Evolutionary conservation across 352 stramenopile species (phyloP).

Genomic region (Pythium biforme): DNA sequence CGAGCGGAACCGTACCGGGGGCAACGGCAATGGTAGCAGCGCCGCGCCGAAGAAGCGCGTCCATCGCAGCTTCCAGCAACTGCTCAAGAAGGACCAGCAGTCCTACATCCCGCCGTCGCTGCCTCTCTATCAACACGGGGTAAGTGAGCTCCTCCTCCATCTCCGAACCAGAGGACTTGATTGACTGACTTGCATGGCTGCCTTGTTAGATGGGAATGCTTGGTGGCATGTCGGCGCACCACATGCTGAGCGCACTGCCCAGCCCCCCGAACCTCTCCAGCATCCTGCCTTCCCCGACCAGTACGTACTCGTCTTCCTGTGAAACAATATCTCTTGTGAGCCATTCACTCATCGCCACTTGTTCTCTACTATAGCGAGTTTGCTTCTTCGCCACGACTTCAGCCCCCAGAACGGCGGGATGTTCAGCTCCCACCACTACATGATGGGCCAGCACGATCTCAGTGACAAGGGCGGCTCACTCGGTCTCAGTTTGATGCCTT

Average conservation of each 20-base stretch:
- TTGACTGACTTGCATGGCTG: not conserved
- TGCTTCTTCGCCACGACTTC: slow-evolving; percentile 72
- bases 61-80: slow-evolving; percentile 71
- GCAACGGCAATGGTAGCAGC: not conserved
- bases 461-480: slow-evolving; percentile 58
- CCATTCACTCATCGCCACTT: not conserved
- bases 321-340: not conserved
- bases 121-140: slow-evolving; percentile 60
- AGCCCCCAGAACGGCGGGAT: slow-evolving; percentile 54
- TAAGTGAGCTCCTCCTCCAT: slow-evolving; percentile 35
- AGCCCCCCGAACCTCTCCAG: slow-evolving; percentile 66
- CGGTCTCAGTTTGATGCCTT: slow-evolving; percentile 58
- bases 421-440: slow-evolving; percentile 45
- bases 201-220: slow-evolving; percentile 50
- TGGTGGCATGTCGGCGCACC: slow-evolving; percentile 44
- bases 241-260: slow-evolving; percentile 57
- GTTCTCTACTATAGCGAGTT: slow-evolving; percentile 38
- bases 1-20: not conserved
- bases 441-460: slow-evolving; percentile 39
- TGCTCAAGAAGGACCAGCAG: slow-evolving; percentile 73
- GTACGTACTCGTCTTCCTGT: slow-evolving; percentile 37
- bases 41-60: slow-evolving; percentile 58
- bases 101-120: slow-evolving; percentile 60
- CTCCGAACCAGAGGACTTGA: not conserved
- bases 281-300: slow-evolving; percentile 70